Percentiles rank a stretch among this genome's conserved stretches.
Evolutionary conservation across 2,329 filamentous ascomycete genomes (phyloP).

Genomic region (Alternaria tenuissima): DNA sequence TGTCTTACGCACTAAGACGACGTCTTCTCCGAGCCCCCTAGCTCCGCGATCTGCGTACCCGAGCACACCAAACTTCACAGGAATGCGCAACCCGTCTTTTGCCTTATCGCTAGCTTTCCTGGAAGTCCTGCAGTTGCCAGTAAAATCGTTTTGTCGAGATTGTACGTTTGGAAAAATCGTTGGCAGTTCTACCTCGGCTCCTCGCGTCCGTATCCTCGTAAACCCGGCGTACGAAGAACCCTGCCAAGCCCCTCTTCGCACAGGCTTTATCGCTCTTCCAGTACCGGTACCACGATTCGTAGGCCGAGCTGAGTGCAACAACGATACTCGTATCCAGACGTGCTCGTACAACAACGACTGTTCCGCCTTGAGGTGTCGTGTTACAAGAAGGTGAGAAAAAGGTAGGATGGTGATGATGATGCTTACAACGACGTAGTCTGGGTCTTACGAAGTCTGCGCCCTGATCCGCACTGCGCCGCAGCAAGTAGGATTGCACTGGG

Average conservation of each 20-base stretch:
- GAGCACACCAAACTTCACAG: not conserved
- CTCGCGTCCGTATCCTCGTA: conserved; percentile 5
- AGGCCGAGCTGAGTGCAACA: not conserved
- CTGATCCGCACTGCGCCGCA: conserved; percentile 3
- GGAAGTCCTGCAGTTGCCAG: not conserved
- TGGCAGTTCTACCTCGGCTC: conserved; percentile 1
- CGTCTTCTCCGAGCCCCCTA: not conserved
- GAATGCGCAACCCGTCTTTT: not conserved
- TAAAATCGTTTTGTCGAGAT: not conserved
- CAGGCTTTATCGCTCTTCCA: conserved; percentile 1
- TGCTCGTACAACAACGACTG: not conserved
- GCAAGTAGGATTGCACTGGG: not conserved
- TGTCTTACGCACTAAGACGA: not conserved
- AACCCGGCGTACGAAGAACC: not conserved
- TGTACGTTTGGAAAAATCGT: not conserved
- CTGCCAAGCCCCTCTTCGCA: conserved; percentile 4
- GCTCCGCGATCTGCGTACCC: not conserved
- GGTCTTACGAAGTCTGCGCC: not conserved
- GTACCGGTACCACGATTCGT: not conserved
- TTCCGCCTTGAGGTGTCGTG: not conserved
- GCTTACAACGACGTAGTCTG: conserved; percentile 1
- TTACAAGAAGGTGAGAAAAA: not conserved
- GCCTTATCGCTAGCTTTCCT: not conserved
- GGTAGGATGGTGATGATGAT: conserved; percentile 2
- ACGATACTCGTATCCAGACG: not conserved